These are phyloP conservation scores for Podospora tetraspora DNA, from an alignment of 495 filamentous ascomycete genomes.

Conservation along the genomic window DNA sequence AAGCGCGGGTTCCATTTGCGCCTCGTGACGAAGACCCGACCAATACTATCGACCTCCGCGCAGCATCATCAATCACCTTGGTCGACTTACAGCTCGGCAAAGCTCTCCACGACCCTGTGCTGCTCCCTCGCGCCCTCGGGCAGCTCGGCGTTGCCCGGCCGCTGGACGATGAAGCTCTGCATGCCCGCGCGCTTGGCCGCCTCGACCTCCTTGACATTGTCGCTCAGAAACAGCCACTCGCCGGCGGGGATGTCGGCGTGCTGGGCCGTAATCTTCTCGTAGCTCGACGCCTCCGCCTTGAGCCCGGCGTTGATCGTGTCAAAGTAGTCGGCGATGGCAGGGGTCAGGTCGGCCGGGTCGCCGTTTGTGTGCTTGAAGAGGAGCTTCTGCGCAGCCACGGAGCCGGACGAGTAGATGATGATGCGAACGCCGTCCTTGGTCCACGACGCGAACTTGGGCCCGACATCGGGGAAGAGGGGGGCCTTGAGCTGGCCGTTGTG, in stretches of 20 bases:
- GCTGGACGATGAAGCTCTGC: constrained; percentile 53
- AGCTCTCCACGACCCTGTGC: constrained; percentile 43
- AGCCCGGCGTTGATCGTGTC: constrained; percentile 70
- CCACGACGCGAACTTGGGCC: constrained; percentile 51
- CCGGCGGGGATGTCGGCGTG: constrained; percentile 34
- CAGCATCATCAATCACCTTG: background rate
- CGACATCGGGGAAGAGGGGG: constrained; percentile 64
- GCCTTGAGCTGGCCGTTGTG: constrained; percentile 53
- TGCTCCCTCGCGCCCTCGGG: constrained; percentile 37
- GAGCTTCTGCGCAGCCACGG: constrained; percentile 65
- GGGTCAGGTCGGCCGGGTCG: constrained; percentile 49
- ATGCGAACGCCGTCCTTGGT: constrained; percentile 40
- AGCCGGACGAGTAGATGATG: constrained; percentile 68
- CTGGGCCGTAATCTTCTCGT: constrained; percentile 49
- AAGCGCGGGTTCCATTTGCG: background rate
- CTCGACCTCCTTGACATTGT: constrained; percentile 63
- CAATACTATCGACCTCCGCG: background rate
- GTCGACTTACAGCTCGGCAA: constrained; percentile 32
- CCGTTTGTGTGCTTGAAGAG: constrained; percentile 61
- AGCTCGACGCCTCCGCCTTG: constrained; percentile 57
- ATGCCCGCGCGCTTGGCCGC: constrained; percentile 61
- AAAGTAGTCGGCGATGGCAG: constrained; percentile 54
- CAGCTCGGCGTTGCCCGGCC: constrained; percentile 59
- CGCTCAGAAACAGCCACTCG: constrained; percentile 63
- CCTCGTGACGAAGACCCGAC: background rate